phyloP scores from a whole-genome alignment of 352 stramenopile genomes.

The Blastocystis sp. region DNA sequence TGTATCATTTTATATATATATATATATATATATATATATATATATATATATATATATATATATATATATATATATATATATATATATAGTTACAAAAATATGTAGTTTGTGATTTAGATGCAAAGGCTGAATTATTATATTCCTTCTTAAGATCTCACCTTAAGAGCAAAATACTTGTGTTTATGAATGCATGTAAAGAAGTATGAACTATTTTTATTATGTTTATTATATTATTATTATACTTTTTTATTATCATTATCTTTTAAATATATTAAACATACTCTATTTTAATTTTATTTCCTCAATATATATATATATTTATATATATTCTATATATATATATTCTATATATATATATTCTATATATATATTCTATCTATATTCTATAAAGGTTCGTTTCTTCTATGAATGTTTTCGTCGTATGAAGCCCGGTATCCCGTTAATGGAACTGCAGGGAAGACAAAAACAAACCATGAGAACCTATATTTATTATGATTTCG shows the following conservation, averaged over 20 bases:
- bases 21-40: background rate
- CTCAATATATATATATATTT: background rate
- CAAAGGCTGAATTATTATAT: constrained; percentile 90
- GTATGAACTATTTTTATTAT: no score
- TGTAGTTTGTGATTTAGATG: constrained; percentile 70
- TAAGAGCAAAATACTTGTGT: constrained; percentile 91
- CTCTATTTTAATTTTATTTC: no score
- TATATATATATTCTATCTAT: constrained; percentile 46
- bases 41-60: background rate
- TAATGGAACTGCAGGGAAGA: constrained; percentile 91
- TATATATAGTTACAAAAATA: constrained; percentile 60
- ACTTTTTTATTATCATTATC: background rate
- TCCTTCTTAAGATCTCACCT: constrained; percentile 95
- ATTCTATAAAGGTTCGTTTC: no score
- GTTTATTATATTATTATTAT: no score
- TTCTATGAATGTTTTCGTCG: constrained; percentile 80
- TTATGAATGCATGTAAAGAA: constrained; percentile 83
- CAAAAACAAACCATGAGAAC: constrained; percentile 89
- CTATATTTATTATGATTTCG: constrained; percentile 94
- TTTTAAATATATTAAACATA: background rate
- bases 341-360: constrained; percentile 35
- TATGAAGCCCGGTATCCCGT: constrained; percentile 77
- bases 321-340: background rate
- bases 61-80: background rate
- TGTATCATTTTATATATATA: background rate